Percentiles rank a stretch among this genome's conserved stretches.
Evolutionary conservation across 2,329 filamentous ascomycete species (phyloP).

Genomic region (Fusarium goolgardi): DNA sequence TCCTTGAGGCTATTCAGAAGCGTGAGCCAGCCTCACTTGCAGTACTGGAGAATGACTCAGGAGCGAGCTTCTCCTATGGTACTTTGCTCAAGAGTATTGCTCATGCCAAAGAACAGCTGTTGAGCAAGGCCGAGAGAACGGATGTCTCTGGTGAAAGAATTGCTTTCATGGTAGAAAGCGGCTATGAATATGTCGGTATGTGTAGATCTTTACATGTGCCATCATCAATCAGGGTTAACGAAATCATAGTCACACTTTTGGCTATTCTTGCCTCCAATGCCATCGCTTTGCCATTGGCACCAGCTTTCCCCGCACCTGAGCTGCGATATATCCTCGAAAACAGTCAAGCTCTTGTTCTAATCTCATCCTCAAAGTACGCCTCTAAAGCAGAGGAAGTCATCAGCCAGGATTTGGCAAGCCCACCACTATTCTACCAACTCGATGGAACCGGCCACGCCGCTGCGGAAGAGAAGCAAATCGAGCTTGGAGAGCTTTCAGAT

Average conservation of each 20-base stretch:
- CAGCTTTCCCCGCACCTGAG: slow-evolving; percentile 85
- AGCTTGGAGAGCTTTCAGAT: slow-evolving; percentile 62
- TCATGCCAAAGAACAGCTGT: background rate
- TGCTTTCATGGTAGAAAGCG: slow-evolving; percentile 93
- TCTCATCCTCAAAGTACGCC: slow-evolving; percentile 82
- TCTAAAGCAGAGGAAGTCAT: slow-evolving; percentile 79
- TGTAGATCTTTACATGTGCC: fast-evolving
- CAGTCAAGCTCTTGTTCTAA: slow-evolving; percentile 79
- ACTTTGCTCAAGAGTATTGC: background rate
- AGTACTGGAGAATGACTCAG: slow-evolving; percentile 3
- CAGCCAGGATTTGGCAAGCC: slow-evolving; percentile 69
- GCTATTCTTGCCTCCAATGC: slow-evolving; percentile 86
- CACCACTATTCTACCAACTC: slow-evolving; percentile 72
- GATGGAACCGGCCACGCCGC: slow-evolving; percentile 71
- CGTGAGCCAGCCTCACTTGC: background rate
- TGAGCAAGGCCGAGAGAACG: background rate
- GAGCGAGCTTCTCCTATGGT: background rate
- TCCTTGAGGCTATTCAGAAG: slow-evolving; percentile 8
- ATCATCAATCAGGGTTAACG: background rate
- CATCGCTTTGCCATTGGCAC: slow-evolving; percentile 90
- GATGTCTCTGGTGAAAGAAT: slow-evolving; percentile 74
- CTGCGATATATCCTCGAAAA: slow-evolving; percentile 92
- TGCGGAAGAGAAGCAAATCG: slow-evolving; percentile 63
- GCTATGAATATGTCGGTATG: slow-evolving; percentile 97
- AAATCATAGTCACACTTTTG: slow-evolving; percentile 79